Conservation (phyloP, 139 green algal species). For the Chlorella ohadii region DNA sequence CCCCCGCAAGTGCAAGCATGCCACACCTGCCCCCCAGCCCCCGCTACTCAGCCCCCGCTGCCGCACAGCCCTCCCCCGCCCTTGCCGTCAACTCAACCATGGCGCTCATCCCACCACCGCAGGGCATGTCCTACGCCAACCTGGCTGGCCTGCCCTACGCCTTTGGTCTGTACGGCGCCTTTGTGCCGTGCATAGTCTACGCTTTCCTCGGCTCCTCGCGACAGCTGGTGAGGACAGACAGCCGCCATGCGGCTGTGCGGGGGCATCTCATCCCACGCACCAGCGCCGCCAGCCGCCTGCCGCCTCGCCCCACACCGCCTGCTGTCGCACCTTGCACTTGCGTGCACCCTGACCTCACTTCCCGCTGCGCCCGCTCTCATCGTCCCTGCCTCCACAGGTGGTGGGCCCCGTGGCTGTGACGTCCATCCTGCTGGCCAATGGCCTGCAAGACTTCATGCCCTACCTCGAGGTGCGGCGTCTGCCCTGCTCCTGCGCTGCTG, state of each 20-base stretch:
- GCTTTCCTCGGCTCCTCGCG: constrained; percentile 74
- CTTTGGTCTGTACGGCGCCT: constrained; percentile 92
- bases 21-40: too few relatives aligned
- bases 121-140: constrained; percentile 76
- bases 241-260: too few relatives aligned
- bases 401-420: constrained; percentile 79
- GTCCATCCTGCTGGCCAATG: constrained; percentile 58
- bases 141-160: constrained; percentile 73
- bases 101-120: neutral
- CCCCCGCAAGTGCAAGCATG: too few relatives aligned
- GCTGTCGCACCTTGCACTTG: too few relatives aligned
- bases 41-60: too few relatives aligned
- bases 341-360: too few relatives aligned
- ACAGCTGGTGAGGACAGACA: constrained; percentile 59
- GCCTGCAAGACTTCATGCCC: constrained; percentile 30
- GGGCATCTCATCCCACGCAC: too few relatives aligned
- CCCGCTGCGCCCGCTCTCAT: too few relatives aligned
- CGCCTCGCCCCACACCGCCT: too few relatives aligned
- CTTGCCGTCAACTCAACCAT: neutral
- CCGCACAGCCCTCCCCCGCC: neutral
- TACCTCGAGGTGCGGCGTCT: neutral
- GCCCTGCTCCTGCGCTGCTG: neutral
- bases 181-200: constrained; percentile 85
- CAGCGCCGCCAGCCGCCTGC: too few relatives aligned
- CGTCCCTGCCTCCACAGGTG: constrained; percentile 65